Percentiles rank a stretch among this genome's conserved stretches.
Conservation (phyloP, 1,139 yeast species). For the Yamadazyma mexicana region DNA sequence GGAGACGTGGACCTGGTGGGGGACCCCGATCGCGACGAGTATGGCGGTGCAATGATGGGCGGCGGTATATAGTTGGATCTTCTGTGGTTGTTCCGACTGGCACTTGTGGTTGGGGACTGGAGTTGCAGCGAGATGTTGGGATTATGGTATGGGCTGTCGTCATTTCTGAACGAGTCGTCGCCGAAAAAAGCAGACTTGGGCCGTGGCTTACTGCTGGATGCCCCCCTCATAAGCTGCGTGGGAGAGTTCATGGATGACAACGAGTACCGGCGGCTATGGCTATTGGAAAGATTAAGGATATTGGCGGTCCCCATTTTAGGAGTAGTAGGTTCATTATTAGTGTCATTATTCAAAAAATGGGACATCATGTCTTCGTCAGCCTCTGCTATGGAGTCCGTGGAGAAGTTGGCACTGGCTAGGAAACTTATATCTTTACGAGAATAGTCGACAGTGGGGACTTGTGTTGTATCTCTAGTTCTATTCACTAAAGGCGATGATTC, state of each 20-base stretch:
- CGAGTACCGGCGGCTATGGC: constrained; percentile 22
- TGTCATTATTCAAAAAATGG: not conserved
- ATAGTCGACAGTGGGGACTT: not conserved
- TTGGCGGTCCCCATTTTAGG: constrained; percentile 7
- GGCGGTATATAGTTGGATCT: constrained; percentile 15
- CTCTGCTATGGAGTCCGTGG: constrained; percentile 39
- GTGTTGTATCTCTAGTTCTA: not conserved
- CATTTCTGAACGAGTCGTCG: constrained; percentile 10
- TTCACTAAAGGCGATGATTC: constrained; percentile 12
- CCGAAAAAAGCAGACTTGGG: constrained; percentile 40
- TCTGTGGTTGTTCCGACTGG: constrained; percentile 8
- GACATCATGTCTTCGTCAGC: constrained; percentile 13
- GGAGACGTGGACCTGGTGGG: constrained; percentile 38
- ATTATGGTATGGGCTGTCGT: constrained; percentile 8
- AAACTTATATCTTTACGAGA: constrained; percentile 10
- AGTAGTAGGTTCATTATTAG: constrained; percentile 6
- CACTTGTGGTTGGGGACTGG: constrained; percentile 7
- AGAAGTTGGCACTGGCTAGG: constrained; percentile 44
- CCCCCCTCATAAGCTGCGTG: constrained; percentile 10
- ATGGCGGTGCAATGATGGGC: constrained; percentile 17
- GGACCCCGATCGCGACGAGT: constrained; percentile 22
- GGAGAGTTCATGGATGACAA: constrained; percentile 24
- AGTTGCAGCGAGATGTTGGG: constrained; percentile 2
- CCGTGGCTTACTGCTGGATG: constrained; percentile 24
- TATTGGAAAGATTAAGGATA: constrained; percentile 2